A percentile compares a stretch with the other conserved stretches of the same genome.
Evolutionary conservation across 75 land plant genomes (phyloP).

Genomic region (Pinus albicaulis): DNA sequence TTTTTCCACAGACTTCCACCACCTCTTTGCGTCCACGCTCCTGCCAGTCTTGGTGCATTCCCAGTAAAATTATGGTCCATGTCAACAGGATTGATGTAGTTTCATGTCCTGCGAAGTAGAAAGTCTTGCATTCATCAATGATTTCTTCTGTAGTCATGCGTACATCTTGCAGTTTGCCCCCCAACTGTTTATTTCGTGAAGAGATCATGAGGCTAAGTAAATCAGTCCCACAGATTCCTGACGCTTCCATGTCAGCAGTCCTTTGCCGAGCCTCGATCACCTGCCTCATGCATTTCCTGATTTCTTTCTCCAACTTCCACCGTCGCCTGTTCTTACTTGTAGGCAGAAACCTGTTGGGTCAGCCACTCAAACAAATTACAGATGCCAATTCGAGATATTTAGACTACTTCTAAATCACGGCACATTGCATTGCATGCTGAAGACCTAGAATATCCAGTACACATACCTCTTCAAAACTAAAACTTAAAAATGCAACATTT

Average conservation of each 20-base stretch:
- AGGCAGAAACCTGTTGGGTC: constrained; percentile 27
- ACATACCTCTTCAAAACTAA: too few relatives aligned
- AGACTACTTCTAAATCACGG: neutral
- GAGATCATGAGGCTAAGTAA: constrained; percentile 28
- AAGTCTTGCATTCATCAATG: constrained; percentile 22
- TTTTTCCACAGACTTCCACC: constrained; percentile 18
- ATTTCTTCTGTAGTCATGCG: constrained; percentile 20
- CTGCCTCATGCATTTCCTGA: constrained; percentile 10
- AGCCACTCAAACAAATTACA: neutral
- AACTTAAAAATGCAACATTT: constrained; percentile 10
- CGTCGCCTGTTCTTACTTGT: constrained; percentile 19
- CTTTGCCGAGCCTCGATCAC: constrained; percentile 14
- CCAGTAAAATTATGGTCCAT: constrained; percentile 56
- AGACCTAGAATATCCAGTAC: constrained; percentile 26
- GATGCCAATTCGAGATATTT: neutral
- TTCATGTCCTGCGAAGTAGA: constrained; percentile 38
- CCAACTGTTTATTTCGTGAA: constrained; percentile 14
- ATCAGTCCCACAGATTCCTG: constrained; percentile 6
- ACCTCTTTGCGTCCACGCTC: constrained; percentile 52
- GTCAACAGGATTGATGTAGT: constrained; percentile 18
- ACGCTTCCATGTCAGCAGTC: constrained; percentile 11
- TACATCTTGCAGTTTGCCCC: neutral
- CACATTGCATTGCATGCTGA: constrained; percentile 26
- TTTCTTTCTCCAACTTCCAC: constrained; percentile 23
- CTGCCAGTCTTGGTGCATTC: constrained; percentile 64